phyloP scores from a whole-genome alignment of 176 grass and related monocot species.

The Oryza coarctata region DNA sequence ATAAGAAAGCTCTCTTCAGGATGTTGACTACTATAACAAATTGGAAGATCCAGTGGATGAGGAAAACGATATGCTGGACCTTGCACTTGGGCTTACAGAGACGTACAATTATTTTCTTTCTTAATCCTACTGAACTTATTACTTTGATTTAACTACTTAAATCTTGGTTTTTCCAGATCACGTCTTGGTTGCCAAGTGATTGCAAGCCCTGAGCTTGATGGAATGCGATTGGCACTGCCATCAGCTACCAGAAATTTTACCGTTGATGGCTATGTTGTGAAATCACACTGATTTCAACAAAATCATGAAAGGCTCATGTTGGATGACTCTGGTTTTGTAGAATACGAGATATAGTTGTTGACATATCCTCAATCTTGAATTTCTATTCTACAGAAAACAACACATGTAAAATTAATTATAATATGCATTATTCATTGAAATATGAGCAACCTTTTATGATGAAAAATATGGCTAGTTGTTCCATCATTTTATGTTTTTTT shows the following conservation, averaged over 20 bases:
- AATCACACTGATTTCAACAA: slow-evolving; percentile 60
- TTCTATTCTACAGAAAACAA: not conserved
- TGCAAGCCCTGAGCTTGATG: slow-evolving; percentile 86
- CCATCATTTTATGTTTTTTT: not conserved
- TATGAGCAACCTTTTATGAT: not conserved
- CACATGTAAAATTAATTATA: slow-evolving; percentile 1
- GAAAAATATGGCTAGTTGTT: not conserved
- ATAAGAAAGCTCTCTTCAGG: slow-evolving; percentile 54
- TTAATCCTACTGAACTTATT: slow-evolving; percentile 20
- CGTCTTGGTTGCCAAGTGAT: slow-evolving; percentile 90
- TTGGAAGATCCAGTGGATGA: slow-evolving; percentile 84
- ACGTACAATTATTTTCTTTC: slow-evolving; percentile 47
- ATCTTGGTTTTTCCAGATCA: slow-evolving; percentile 55
- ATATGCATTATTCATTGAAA: not conserved
- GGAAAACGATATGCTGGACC: slow-evolving; percentile 99
- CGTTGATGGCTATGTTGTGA: slow-evolving; percentile 65
- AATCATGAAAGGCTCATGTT: not conserved
- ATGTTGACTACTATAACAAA: slow-evolving; percentile 83
- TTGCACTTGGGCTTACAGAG: slow-evolving; percentile 85
- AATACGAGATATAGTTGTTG: slow-evolving; percentile 25
- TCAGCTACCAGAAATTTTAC: slow-evolving; percentile 68
- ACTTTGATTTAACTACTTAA: slow-evolving; percentile 16
- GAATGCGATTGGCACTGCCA: slow-evolving; percentile 68
- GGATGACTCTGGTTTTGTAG: slow-evolving; percentile 15
- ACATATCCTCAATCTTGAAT: slow-evolving; percentile 3